These are phyloP conservation scores for Phytophthora macrochlamydospora DNA, from an alignment of 352 stramenopile species.

Conservation along the genomic window DNA sequence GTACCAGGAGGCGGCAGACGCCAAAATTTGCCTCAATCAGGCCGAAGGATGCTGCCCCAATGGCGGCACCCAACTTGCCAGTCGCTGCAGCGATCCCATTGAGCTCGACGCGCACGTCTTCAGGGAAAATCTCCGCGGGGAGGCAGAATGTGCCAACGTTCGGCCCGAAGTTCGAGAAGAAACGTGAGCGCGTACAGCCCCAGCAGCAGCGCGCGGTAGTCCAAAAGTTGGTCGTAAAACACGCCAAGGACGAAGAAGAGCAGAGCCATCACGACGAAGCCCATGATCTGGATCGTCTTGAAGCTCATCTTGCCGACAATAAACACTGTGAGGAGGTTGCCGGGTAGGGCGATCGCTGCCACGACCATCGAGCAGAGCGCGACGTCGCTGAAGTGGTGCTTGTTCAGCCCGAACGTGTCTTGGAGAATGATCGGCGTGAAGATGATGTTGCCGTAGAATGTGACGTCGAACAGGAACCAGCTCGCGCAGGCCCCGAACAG, in stretches of 20 bases:
- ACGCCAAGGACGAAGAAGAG: constrained; percentile 66
- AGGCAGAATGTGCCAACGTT: constrained; percentile 90
- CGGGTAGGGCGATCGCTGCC: constrained; percentile 69
- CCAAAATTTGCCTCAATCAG: constrained; percentile 64
- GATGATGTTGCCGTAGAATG: constrained; percentile 91
- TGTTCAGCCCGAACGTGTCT: constrained; percentile 67
- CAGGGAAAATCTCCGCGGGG: constrained; percentile 77
- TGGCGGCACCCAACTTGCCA: constrained; percentile 76
- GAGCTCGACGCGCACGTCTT: constrained; percentile 75
- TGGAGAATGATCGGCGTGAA: constrained; percentile 87
- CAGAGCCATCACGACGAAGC: constrained; percentile 72
- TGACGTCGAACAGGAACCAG: constrained; percentile 94
- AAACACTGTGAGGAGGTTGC: constrained; percentile 70
- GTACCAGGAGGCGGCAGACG: constrained; percentile 59
- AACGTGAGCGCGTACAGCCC: constrained; percentile 82
- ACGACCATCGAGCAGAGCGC: constrained; percentile 73
- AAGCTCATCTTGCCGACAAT: constrained; percentile 74
- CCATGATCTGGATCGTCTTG: constrained; percentile 81
- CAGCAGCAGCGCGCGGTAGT: constrained; percentile 50
- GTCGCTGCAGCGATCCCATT: constrained; percentile 79
- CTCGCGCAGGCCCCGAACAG: constrained; percentile 80
- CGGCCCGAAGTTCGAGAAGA: constrained; percentile 90
- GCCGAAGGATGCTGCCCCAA: constrained; percentile 67
- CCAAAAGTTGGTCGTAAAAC: constrained; percentile 58
- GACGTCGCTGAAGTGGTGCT: constrained; percentile 59